phyloP scores from a whole-genome alignment of 352 stramenopile genomes.

The Plasmopara muralis region DNA sequence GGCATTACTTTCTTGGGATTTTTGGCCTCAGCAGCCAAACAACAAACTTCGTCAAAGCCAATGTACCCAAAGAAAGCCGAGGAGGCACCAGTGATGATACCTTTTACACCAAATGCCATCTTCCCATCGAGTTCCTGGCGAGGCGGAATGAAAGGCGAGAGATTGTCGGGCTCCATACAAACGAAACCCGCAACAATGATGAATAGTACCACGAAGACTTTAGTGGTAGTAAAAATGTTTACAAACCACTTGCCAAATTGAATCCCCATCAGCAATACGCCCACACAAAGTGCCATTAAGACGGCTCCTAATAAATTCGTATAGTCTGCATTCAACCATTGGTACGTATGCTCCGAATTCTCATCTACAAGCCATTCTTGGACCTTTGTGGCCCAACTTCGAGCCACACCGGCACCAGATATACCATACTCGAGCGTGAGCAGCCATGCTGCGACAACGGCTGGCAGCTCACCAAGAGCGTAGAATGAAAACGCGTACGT shows the following conservation, averaged over 20 bases:
- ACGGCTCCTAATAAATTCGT: constrained; percentile 56
- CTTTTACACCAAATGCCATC: constrained; percentile 35
- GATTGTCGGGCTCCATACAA: constrained; percentile 73
- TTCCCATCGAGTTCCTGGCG: constrained; percentile 21
- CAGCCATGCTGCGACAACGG: constrained; percentile 81
- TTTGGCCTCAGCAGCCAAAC: constrained; percentile 75
- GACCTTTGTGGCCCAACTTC: constrained; percentile 90
- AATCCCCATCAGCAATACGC: constrained; percentile 74
- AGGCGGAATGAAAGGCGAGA: constrained; percentile 75
- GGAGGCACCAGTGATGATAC: constrained; percentile 74
- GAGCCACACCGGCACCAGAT: constrained; percentile 84
- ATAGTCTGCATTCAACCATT: constrained; percentile 57
- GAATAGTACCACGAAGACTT: constrained; percentile 84
- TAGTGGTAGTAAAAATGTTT: constrained; percentile 80
- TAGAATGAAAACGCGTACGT: constrained; percentile 93
- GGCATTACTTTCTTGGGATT: constrained; percentile 77
- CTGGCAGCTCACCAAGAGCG: constrained; percentile 88
- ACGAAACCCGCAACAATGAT: constrained; percentile 88
- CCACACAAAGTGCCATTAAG: constrained; percentile 63
- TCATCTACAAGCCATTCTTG: constrained; percentile 53
- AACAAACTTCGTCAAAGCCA: constrained; percentile 94
- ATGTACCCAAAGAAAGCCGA: constrained; percentile 92
- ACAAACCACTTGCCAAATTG: constrained; percentile 88
- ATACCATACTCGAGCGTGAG: constrained; percentile 92
- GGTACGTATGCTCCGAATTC: constrained; percentile 30